These are phyloP conservation scores for Pythium rhizo-oryzae DNA, from an alignment of 352 stramenopile genomes.

Conservation along the genomic window DNA sequence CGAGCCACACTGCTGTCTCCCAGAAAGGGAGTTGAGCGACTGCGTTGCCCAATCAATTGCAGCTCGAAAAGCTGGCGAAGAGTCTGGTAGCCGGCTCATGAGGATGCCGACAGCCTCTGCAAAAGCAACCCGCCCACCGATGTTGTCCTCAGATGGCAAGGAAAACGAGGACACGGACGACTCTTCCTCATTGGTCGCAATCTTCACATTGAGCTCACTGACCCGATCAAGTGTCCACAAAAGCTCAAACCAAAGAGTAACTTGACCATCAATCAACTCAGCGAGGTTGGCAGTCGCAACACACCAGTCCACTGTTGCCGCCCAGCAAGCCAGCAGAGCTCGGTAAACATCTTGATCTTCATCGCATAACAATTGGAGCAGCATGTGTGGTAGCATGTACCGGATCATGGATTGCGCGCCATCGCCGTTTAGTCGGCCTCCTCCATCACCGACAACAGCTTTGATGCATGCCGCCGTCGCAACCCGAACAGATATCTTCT, in stretches of 20 bases:
- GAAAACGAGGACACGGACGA: neutral
- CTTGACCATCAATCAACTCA: slow-evolving; percentile 16
- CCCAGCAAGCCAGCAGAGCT: slow-evolving; percentile 47
- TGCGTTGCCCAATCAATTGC: slow-evolving; percentile 31
- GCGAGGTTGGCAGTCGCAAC: slow-evolving; percentile 31
- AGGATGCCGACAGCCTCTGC: slow-evolving; percentile 61
- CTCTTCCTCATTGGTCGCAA: neutral
- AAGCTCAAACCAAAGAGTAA: slow-evolving; percentile 48
- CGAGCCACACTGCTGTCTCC: slow-evolving; percentile 62
- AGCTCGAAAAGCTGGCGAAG: slow-evolving; percentile 18
- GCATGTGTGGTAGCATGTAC: slow-evolving; percentile 53
- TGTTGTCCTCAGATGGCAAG: slow-evolving; percentile 25
- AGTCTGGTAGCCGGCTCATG: slow-evolving; percentile 34
- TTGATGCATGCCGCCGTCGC: slow-evolving; percentile 52
- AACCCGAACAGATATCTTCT: slow-evolving; percentile 40
- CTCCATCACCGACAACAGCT: slow-evolving; percentile 19
- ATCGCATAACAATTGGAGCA: slow-evolving; percentile 68
- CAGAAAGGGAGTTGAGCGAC: slow-evolving; percentile 42
- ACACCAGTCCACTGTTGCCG: slow-evolving; percentile 35
- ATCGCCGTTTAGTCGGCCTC: neutral
- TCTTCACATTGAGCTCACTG: slow-evolving; percentile 11
- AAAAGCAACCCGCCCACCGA: slow-evolving; percentile 50
- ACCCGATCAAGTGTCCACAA: slow-evolving; percentile 54
- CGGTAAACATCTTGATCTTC: slow-evolving; percentile 31
- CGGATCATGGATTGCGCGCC: neutral